Evolutionary conservation across 805 yeast species (phyloP).

Genomic region (Cyberlindnera subsufficiens): DNA sequence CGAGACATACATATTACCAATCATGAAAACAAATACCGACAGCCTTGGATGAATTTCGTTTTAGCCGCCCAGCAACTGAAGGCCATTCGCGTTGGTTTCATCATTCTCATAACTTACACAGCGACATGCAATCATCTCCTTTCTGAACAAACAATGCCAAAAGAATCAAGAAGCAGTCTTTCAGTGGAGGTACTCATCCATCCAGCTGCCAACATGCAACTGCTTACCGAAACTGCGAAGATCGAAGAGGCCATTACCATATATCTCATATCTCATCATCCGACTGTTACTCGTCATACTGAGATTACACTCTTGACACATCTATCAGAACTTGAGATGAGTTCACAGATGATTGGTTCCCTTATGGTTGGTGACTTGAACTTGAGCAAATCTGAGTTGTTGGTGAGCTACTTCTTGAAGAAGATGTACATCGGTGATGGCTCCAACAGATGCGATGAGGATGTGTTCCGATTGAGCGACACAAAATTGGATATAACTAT

Average conservation of each 20-base stretch:
- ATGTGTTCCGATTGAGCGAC: neutral
- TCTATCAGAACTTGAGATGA: conserved; percentile 3
- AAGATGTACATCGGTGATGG: conserved; percentile 6
- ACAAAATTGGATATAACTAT: conserved; percentile 1
- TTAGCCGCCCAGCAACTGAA: too few relatives aligned
- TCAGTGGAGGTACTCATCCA: neutral
- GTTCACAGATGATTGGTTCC: conserved; percentile 2
- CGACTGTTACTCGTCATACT: neutral
- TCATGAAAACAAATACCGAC: too few relatives aligned
- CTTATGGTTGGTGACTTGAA: conserved; percentile 4
- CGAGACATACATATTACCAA: too few relatives aligned
- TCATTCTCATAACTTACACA: too few relatives aligned
- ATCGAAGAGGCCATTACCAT: neutral
- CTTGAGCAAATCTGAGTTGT: conserved; percentile 12
- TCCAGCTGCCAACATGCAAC: neutral
- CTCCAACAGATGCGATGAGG: neutral
- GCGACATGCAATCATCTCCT: too few relatives aligned
- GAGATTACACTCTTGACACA: conserved; percentile 2
- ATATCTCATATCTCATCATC: neutral
- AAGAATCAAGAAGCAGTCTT: neutral
- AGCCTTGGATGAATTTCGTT: too few relatives aligned
- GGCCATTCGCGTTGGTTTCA: too few relatives aligned
- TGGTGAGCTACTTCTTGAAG: conserved; percentile 7
- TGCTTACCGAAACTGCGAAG: neutral
- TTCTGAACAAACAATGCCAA: too few relatives aligned